Evolutionary conservation across 2,329 filamentous ascomycete species (phyloP), one percentile per base, ranked within the genome.

Genomic region (Akanthomyces dipterigenus): DNA sequence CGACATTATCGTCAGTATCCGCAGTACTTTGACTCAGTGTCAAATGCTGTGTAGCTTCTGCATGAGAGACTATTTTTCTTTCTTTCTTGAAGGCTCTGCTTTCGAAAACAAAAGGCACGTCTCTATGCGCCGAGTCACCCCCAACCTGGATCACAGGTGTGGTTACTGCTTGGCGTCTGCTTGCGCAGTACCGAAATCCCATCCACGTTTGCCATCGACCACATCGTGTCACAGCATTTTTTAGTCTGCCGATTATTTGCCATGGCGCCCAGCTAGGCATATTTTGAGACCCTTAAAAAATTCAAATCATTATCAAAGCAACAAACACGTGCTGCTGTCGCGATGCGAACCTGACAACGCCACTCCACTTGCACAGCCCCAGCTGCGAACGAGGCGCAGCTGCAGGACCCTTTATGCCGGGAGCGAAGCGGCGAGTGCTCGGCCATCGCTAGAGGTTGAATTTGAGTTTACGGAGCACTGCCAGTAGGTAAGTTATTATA

Each of bases 301-400:
- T 14, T 14, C 36, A 9, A 6, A 5, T 11, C 8, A 31, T 20
- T 14, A n/a, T 7, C 7, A 38, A 48, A 49, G 28, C 3, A 3
- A 6, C 20, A 48, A 49, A 34, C 36, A 50, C 55, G 24, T 43
- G 55, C 24, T 28, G 18, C 16, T 55, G 38, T 31, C n/a, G 55
- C 22, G 12, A 57, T 57, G 42, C 38, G 42, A 42, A 24, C n/a
- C 34, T 42, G 46, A 22, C 12, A 24, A 12, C 36, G 46, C 36
- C 56, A 51, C 46, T 24, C 18, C n/a, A 12, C 36, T 16, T 43
- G 36, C 56, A 51, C 45, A 58, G 55, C 56, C 56, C 36, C 46
- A 59, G 56, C 56, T 43, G 46, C 38, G 22, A 43, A 48, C 38
- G 46, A 59, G 56, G 56, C 56, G 56, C 56, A 59, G 56, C 34